phyloP scores from a whole-genome alignment of 306 rosid species.

The Pterocarpus santalinus region DNA sequence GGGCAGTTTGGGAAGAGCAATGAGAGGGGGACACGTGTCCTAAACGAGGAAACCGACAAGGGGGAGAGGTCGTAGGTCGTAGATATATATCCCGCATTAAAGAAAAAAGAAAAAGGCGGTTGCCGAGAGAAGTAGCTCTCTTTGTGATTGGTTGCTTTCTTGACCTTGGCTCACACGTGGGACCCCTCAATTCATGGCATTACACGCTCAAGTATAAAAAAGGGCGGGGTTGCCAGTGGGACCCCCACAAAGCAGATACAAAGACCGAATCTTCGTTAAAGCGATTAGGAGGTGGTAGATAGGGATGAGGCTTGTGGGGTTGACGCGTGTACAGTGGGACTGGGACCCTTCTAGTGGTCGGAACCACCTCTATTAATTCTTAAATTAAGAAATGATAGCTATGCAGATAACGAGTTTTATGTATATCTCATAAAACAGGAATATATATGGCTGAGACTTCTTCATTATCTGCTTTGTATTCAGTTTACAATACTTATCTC shows the following conservation, averaged over 20 bases:
- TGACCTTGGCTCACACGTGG: constrained; percentile 71
- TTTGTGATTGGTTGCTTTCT: constrained; percentile 73
- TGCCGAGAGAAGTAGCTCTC: constrained; percentile 65
- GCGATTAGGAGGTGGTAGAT: constrained; percentile 43
- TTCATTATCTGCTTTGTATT: background rate
- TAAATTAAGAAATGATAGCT: background rate
- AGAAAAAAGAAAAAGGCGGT: constrained; percentile 68
- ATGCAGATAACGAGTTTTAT: too few species aligned
- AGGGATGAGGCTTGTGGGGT: background rate
- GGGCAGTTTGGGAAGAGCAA: constrained; percentile 47
- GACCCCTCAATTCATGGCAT: constrained; percentile 56
- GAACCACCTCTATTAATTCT: constrained; percentile 16
- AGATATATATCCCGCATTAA: constrained; percentile 52
- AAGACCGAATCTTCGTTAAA: constrained; percentile 51
- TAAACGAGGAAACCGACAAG: constrained; percentile 67
- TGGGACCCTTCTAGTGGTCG: background rate
- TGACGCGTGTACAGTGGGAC: constrained; percentile 49
- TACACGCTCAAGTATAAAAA: constrained; percentile 34
- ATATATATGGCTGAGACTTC: background rate
- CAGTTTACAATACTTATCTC: background rate
- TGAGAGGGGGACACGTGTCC: constrained; percentile 58
- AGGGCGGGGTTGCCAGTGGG: constrained; percentile 6
- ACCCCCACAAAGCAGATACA: constrained; percentile 28
- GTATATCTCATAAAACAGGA: background rate
- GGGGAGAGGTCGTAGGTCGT: constrained; percentile 60